A percentile compares a stretch with the other conserved stretches of the same genome.
Conservation (phyloP, 495 filamentous ascomycete genomes). For the Tuber umbilicatum region DNA sequence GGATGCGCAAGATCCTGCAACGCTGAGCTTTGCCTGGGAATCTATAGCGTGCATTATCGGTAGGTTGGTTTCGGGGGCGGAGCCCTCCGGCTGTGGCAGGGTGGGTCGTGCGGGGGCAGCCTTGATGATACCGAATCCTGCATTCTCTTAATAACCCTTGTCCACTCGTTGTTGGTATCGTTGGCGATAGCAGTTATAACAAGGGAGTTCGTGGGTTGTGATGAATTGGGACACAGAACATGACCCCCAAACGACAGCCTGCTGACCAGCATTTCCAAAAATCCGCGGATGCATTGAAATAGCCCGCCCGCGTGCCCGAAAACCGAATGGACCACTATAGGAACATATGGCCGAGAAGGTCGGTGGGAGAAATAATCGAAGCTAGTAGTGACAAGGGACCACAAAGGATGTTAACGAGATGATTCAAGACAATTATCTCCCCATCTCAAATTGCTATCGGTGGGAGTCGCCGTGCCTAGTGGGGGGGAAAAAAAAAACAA, state of each 20-base stretch:
- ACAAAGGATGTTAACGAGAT: conserved; percentile 91
- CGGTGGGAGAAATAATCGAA: conserved; percentile 77
- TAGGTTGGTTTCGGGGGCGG: not conserved
- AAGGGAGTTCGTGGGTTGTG: conserved; percentile 88
- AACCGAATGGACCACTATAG: conserved; percentile 57
- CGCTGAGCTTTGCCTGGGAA: conserved; percentile 85
- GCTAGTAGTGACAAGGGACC: conserved; percentile 95
- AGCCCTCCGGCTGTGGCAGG: not conserved
- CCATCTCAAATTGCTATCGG: conserved; percentile 57
- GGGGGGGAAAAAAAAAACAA: too few relatives aligned
- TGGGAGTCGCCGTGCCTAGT: not conserved
- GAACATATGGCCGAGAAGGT: conserved; percentile 45
- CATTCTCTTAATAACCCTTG: conserved; percentile 83
- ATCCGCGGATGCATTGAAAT: conserved; percentile 87
- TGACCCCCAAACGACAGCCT: conserved; percentile 92
- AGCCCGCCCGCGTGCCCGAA: conserved; percentile 84
- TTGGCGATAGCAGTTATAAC: conserved; percentile 88
- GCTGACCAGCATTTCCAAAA: conserved; percentile 86
- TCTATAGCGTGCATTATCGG: conserved; percentile 38
- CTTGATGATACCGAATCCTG: conserved; percentile 89
- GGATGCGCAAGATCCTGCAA: conserved; percentile 89
- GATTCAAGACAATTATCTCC: conserved; percentile 88
- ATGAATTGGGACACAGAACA: conserved; percentile 90
- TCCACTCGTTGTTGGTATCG: conserved; percentile 75
- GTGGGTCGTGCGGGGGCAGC: conserved; percentile 59